Percentiles rank a stretch among this genome's conserved stretches.
These are phyloP conservation scores for Venturia aucupariae DNA, from an alignment of 2,329 filamentous ascomycete genomes.

Conservation along the genomic window DNA sequence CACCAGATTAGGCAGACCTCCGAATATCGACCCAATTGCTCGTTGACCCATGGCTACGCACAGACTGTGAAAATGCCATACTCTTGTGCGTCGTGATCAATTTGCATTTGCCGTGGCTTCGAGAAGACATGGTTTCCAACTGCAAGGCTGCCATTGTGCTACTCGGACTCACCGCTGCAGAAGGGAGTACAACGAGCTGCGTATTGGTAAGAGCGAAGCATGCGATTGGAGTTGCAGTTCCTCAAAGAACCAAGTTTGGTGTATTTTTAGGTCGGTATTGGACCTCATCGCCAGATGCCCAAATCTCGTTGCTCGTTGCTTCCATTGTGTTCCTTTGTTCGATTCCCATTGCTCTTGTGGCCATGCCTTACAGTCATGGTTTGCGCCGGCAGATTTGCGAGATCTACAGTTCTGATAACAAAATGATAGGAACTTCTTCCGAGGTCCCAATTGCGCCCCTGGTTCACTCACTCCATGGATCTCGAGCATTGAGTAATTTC, in stretches of 20 bases:
- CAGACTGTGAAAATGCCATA: neutral
- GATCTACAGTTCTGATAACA: neutral
- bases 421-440: neutral
- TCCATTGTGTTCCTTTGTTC: neutral
- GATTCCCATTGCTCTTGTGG: neutral
- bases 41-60: neutral
- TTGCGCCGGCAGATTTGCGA: neutral
- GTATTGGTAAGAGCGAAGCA: neutral
- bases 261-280: neutral
- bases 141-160: neutral
- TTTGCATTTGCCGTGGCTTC: neutral
- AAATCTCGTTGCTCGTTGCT: neutral
- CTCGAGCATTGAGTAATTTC: neutral
- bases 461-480: neutral
- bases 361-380: neutral
- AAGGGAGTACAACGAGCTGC: neutral
- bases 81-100: neutral
- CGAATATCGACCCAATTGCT: constrained; percentile 1
- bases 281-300: neutral
- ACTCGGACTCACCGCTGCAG: neutral
- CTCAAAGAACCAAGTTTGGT: neutral
- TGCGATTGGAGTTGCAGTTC: neutral
- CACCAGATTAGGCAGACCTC: constrained; percentile 7
- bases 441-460: neutral
- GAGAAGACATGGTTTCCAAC: neutral